These are phyloP conservation scores for Trichaptum fuscoviolaceum DNA, from an alignment of 768 basidiomycete genomes.

Conservation along the genomic window DNA sequence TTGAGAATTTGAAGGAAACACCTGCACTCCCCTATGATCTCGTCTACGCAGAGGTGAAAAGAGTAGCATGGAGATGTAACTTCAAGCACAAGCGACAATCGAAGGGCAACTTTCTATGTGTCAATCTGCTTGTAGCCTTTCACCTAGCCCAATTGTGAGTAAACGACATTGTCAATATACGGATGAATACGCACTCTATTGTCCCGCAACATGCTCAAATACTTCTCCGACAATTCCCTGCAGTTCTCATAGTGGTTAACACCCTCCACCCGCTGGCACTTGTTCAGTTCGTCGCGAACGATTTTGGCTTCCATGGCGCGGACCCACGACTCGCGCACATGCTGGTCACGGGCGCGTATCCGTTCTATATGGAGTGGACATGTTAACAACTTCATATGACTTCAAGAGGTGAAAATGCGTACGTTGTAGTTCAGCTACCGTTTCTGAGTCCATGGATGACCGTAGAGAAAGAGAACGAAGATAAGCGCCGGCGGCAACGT, in stretches of 20 bases:
- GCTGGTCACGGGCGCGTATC: conserved; percentile 61
- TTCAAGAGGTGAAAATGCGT: neutral
- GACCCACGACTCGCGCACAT: conserved; percentile 90
- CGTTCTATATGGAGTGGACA: neutral
- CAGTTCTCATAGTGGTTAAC: conserved; percentile 91
- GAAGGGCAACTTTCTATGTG: conserved; percentile 22
- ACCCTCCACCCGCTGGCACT: conserved; percentile 87
- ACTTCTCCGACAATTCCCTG: conserved; percentile 79
- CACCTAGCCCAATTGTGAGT: conserved; percentile 43
- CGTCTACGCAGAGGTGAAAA: too few species aligned
- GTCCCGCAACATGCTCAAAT: conserved; percentile 69
- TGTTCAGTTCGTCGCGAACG: conserved; percentile 81
- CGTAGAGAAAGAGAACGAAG: neutral
- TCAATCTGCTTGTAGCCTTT: conserved; percentile 84
- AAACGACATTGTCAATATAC: neutral
- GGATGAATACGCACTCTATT: conserved; percentile 58
- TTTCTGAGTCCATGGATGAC: neutral
- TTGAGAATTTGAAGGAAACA: too few species aligned
- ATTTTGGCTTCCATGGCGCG: conserved; percentile 89
- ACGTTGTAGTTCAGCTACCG: conserved; percentile 4
- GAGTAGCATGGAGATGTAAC: too few species aligned
- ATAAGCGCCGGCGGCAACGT: neutral
- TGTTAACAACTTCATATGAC: neutral
- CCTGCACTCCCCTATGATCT: too few species aligned
- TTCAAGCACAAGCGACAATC: neutral